These are phyloP conservation scores for Arabidopsis arenosa DNA, from an alignment of 345 rosid species.

Conservation along the genomic window DNA sequence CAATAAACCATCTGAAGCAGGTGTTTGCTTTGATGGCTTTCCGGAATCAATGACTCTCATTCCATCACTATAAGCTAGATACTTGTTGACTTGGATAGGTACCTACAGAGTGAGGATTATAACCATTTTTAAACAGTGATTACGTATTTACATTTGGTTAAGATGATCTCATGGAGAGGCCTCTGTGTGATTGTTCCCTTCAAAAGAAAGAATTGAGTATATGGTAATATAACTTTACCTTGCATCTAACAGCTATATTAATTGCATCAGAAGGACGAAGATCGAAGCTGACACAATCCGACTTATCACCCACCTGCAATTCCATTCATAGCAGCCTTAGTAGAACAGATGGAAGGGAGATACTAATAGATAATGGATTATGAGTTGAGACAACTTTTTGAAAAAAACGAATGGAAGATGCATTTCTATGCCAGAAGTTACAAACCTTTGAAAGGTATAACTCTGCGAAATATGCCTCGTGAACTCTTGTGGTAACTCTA, in stretches of 20 bases:
- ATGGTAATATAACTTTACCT: constrained; percentile 55
- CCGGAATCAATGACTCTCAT: constrained; percentile 88
- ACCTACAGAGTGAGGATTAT: constrained; percentile 50
- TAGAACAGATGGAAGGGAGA: background rate
- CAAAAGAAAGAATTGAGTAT: background rate
- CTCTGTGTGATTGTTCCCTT: background rate
- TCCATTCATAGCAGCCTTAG: constrained; percentile 18
- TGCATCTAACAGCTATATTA: constrained; percentile 94
- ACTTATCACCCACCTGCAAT: constrained; percentile 64
- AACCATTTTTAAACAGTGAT: background rate
- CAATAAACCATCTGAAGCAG: constrained; percentile 66
- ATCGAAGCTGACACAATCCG: constrained; percentile 75
- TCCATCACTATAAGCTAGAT: constrained; percentile 91
- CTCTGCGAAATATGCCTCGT: constrained; percentile 87
- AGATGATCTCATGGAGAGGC: constrained; percentile 9
- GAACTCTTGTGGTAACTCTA: constrained; percentile 91
- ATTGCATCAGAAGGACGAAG: constrained; percentile 97
- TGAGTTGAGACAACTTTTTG: background rate
- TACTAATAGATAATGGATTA: background rate
- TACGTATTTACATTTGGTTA: background rate
- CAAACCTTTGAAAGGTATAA: constrained; percentile 80
- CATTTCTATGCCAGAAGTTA: constrained; percentile 2
- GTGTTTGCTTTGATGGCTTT: constrained; percentile 57
- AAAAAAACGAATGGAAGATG: background rate
- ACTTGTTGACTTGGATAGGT: constrained; percentile 94